Evolutionary conservation across 2,329 filamentous ascomycete species (phyloP).

Genomic region (Juglanconis oblonga): DNA sequence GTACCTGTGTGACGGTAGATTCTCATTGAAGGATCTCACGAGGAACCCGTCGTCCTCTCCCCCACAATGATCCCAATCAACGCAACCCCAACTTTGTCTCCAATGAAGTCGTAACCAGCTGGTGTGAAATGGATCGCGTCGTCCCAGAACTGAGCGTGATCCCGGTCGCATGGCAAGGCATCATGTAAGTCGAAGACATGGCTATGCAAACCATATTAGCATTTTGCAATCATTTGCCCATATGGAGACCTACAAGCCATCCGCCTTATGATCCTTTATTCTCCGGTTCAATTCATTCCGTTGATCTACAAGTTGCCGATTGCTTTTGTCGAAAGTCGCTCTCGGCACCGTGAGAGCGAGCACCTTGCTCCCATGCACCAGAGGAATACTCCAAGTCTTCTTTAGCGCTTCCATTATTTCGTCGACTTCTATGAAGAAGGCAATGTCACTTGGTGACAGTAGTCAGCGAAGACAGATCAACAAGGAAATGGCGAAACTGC

Average conservation of each 20-base stretch:
- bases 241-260: constrained; percentile 49
- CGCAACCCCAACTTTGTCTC: constrained; percentile 2
- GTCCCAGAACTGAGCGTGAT: constrained; percentile 49
- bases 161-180: constrained; percentile 50
- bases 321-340: constrained; percentile 27
- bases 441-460: constrained; percentile 43
- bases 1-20: too few relatives aligned
- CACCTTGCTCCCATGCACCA: constrained; percentile 50
- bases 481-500: neutral
- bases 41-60: neutral
- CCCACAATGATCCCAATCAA: constrained; percentile 5
- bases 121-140: constrained; percentile 56
- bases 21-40: too few relatives aligned
- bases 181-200: constrained; percentile 55
- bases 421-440: constrained; percentile 32
- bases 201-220: constrained; percentile 31
- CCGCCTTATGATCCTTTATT: constrained; percentile 47
- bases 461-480: constrained; percentile 29
- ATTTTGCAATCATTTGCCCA: too few relatives aligned
- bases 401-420: constrained; percentile 49
- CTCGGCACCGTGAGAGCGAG: constrained; percentile 64
- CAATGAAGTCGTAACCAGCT: constrained; percentile 52
- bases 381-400: constrained; percentile 47
- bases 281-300: constrained; percentile 44
- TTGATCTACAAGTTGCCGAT: neutral